Base-by-base conservation (phyloP, 768 basidiomycete species). In the Hebeloma cylindrosporum region DNA sequence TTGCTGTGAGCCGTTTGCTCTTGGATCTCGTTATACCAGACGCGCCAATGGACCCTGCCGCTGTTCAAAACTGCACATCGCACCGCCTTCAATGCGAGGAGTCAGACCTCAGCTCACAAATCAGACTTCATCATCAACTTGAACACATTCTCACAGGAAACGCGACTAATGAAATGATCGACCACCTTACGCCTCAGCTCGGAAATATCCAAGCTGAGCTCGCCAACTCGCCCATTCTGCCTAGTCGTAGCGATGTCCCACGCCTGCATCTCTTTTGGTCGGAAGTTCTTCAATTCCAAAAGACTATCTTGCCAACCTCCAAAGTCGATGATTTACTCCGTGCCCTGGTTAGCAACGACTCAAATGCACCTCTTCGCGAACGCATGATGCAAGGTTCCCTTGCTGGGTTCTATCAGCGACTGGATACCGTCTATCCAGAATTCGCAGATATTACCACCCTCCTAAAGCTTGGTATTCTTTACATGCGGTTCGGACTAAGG, bases 41-140 rank as follows among this genome's bases (percentile, higher is more conserved):
- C 60, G 68, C 79, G 2, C 92, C 94, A 2, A 66, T 97, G 37
- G 96, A 99, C 61, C 96, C 96, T 20, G 82, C 84, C 5, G 82
- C 81, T 17, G 75, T 83, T 25, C 73, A 81, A 42, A 73, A 69
- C 39, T 76, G 69, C 36, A 66, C 69, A 0, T 56, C 58, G 2
- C 61, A 68, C 22, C 78, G 82, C 21, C 71, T 74, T 59, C 56
- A 60, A 21, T 57, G 70, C 37, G 71, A 80, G 42, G 53, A 67
- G 23, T 51, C 59, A 2, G 54, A 68, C 18, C 52, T 88, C 3
- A 49, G 58, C 3, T 63, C 65, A 2, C 80, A 89, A 61, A 59
- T 83, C 6, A 40, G 55, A 5, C 67, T 89, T 5, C 83, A 88
- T 51, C 55, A 50, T 13, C 57, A 70, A 23, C 66, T 86, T 7